Percentiles rank a stretch among this genome's conserved stretches.
phyloP scores from a whole-genome alignment of 768 basidiomycete species.

The Auriculariales sp. region DNA sequence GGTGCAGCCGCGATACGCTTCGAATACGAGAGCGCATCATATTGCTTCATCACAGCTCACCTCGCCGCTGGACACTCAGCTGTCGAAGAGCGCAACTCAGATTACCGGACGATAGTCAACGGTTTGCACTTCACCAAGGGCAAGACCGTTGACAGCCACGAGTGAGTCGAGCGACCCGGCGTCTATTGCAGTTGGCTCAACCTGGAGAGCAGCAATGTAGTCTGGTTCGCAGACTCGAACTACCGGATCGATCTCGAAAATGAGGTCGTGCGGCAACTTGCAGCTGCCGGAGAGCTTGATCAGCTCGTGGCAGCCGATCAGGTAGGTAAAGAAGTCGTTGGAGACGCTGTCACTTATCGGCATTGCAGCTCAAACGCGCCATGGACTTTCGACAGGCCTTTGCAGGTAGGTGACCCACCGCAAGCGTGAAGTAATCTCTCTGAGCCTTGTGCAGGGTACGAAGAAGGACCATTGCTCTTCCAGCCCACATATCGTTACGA shows the following conservation, averaged over 20 bases:
- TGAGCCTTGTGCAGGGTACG: slow-evolving; percentile 33
- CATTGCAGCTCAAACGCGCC: slow-evolving; percentile 46
- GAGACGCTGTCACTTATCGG: background rate
- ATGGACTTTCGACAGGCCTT: slow-evolving; percentile 70
- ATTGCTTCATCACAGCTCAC: slow-evolving; percentile 94
- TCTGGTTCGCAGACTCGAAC: slow-evolving; percentile 94
- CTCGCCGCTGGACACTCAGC: slow-evolving; percentile 92
- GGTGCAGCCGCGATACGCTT: slow-evolving; percentile 90
- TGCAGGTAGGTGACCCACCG: slow-evolving; percentile 6
- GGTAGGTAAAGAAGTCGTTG: slow-evolving; percentile 27
- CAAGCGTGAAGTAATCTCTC: too few relatives aligned
- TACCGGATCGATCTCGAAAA: slow-evolving; percentile 87
- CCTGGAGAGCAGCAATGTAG: slow-evolving; percentile 48
- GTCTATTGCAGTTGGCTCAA: slow-evolving; percentile 2
- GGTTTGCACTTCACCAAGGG: slow-evolving; percentile 83
- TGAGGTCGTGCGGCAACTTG: slow-evolving; percentile 57
- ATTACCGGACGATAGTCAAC: slow-evolving; percentile 75
- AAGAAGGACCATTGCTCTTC: slow-evolving; percentile 86
- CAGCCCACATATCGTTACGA: slow-evolving; percentile 91
- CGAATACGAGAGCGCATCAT: slow-evolving; percentile 78
- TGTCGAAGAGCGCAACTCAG: slow-evolving; percentile 78
- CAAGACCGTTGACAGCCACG: slow-evolving; percentile 76
- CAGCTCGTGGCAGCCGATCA: slow-evolving; percentile 73
- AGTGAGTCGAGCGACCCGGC: slow-evolving; percentile 37
- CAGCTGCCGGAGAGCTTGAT: slow-evolving; percentile 51